Percentiles rank a stretch among this genome's conserved stretches.
Conservation (phyloP, 441 rosid genomes). For the Pelargonium fulgidum region DNA sequence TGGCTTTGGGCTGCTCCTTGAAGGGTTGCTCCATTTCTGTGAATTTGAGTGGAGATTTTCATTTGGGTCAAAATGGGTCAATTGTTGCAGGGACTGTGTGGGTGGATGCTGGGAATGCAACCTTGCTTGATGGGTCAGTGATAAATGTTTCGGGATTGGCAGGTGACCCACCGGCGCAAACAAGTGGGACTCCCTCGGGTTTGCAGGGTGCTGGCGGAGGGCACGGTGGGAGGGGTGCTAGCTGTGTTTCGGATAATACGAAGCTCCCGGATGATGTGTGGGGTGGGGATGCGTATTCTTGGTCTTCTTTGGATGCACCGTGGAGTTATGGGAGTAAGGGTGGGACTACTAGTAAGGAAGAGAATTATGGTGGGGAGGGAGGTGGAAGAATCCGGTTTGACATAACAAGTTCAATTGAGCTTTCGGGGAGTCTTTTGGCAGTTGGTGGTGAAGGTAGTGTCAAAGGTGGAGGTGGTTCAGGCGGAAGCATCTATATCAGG, state of each 20-base stretch:
- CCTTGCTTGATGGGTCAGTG: constrained; percentile 36
- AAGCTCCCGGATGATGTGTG: constrained; percentile 64
- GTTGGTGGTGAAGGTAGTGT: constrained; percentile 81
- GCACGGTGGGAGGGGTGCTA: constrained; percentile 72
- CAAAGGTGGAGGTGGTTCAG: constrained; percentile 98
- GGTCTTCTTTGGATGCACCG: constrained; percentile 53
- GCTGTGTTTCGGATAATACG: constrained; percentile 49
- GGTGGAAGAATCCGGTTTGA: constrained; percentile 58
- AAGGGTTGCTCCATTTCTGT: constrained; percentile 46
- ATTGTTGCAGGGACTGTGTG: constrained; percentile 40
- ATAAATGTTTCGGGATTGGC: constrained; percentile 54
- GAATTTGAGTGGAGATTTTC: constrained; percentile 43
- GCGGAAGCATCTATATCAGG: constrained; percentile 71
- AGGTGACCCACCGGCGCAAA: constrained; percentile 56
- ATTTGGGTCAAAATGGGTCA: constrained; percentile 29
- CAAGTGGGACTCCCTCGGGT: constrained; percentile 61
- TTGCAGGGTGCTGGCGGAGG: constrained; percentile 65
- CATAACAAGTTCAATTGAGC: constrained; percentile 31
- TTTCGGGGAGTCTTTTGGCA: constrained; percentile 71
- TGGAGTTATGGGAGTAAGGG: constrained; percentile 76
- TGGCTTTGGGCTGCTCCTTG: constrained; percentile 36
- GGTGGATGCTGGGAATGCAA: constrained; percentile 39
- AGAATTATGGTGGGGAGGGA: constrained; percentile 60
- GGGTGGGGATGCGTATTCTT: constrained; percentile 80
- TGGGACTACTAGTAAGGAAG: constrained; percentile 56